A percentile compares a stretch with the other conserved stretches of the same genome.
These are phyloP conservation scores for Penicillium sp. DNA, from an alignment of 2,329 filamentous ascomycete genomes.

Conservation along the genomic window DNA sequence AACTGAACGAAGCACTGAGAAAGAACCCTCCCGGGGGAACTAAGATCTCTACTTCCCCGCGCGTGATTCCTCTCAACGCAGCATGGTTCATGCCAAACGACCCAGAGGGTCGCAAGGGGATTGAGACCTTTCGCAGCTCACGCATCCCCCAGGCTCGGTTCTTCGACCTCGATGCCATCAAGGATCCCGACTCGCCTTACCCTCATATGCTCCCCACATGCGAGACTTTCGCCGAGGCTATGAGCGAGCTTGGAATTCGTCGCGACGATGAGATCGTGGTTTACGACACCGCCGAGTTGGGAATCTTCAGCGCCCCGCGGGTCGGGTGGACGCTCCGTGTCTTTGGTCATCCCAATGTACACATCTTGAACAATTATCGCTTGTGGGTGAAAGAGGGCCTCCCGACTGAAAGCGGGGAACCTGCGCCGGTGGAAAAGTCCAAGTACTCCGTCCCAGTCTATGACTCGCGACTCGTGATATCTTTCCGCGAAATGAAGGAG, in stretches of 20 bases:
- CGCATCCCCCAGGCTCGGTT: constrained; percentile 90
- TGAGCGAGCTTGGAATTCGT: constrained; percentile 84
- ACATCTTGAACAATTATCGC: constrained; percentile 93
- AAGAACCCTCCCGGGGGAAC: constrained; percentile 69
- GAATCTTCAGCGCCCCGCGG: constrained; percentile 90
- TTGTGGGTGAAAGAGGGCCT: constrained; percentile 85
- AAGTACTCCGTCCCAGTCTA: constrained; percentile 58
- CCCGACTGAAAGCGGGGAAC: constrained; percentile 74
- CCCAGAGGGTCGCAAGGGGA: constrained; percentile 69
- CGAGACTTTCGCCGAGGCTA: constrained; percentile 79
- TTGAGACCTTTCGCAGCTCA: constrained; percentile 75
- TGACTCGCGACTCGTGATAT: constrained; percentile 67
- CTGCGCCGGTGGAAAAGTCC: constrained; percentile 41
- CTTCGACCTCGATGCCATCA: constrained; percentile 92
- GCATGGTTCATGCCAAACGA: constrained; percentile 98
- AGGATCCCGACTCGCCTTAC: constrained; percentile 84
- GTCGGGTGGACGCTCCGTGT: constrained; percentile 91
- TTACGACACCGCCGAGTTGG: constrained; percentile 87
- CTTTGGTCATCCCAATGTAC: constrained; percentile 86
- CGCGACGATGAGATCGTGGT: constrained; percentile 89
- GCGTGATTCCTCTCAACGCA: constrained; percentile 86
- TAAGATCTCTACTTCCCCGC: constrained; percentile 76
- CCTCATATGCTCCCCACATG: constrained; percentile 93
- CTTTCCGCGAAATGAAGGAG: constrained; percentile 80
- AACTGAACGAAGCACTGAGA: constrained; percentile 78